Percentiles rank a stretch among this genome's conserved stretches.
Evolutionary conservation across 257 asterid species (phyloP).

Genomic region (Salvia miltiorrhiza): DNA sequence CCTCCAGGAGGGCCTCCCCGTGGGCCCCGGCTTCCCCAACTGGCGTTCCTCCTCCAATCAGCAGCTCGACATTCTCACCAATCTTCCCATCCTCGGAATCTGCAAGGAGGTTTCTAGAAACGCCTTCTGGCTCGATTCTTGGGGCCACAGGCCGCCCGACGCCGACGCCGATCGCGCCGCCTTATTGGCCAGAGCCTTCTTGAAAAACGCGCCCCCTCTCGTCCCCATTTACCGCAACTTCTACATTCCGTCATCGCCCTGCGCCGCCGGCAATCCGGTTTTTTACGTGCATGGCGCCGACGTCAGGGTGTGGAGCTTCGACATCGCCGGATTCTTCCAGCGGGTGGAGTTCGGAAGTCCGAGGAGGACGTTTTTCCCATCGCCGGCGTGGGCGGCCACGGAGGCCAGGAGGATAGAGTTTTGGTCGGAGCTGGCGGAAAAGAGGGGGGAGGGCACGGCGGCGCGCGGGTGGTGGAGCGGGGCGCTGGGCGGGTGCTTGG

Average conservation of each 20-base stretch:
- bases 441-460: constrained; percentile 28
- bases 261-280: constrained; percentile 79
- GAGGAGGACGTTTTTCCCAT: constrained; percentile 10
- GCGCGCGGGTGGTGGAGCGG: constrained; percentile 58
- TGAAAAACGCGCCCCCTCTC: constrained; percentile 48
- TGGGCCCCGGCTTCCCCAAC: constrained; percentile 76
- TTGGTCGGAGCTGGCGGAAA: constrained; percentile 57
- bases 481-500: constrained; percentile 57
- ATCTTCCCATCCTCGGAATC: constrained; percentile 49
- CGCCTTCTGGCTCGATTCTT: constrained; percentile 51
- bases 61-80: constrained; percentile 49
- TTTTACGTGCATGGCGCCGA: constrained; percentile 66
- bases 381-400: constrained; percentile 97
- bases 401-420: constrained; percentile 65
- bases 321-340: constrained; percentile 68
- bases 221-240: constrained; percentile 67
- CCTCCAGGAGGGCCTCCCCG: constrained; percentile 84
- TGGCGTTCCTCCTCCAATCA: constrained; percentile 83
- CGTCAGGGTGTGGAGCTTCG: constrained; percentile 65
- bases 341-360: constrained; percentile 35
- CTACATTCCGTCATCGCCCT: constrained; percentile 64
- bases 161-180: constrained; percentile 41
- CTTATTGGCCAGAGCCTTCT: constrained; percentile 31
- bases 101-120: constrained; percentile 47
- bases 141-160: constrained; percentile 66